Conservation (phyloP, 2,329 filamentous ascomycete genomes). For the Tolypocladium tropicale region DNA sequence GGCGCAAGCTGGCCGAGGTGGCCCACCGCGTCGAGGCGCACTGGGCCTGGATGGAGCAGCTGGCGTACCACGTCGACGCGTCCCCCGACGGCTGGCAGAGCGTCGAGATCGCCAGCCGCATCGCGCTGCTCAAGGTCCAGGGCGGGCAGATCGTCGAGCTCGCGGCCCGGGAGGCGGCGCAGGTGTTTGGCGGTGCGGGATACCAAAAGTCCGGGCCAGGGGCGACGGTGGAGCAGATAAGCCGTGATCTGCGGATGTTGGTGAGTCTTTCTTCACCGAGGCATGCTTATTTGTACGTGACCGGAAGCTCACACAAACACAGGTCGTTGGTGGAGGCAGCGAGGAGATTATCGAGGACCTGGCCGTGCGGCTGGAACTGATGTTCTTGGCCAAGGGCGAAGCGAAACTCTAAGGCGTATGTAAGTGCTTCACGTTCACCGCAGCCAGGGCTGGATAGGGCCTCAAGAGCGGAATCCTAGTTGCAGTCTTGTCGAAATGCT, state of each 20-base stretch:
- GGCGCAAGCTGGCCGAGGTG: slow-evolving; percentile 48
- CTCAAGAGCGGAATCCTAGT: no score
- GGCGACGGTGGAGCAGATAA: slow-evolving; percentile 40
- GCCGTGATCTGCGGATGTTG: slow-evolving; percentile 33
- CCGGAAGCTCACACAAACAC: neutral
- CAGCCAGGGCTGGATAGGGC: no score
- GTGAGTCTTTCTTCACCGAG: slow-evolving; percentile 14
- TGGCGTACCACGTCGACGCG: slow-evolving; percentile 41
- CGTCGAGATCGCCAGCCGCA: slow-evolving; percentile 20
- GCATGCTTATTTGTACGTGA: neutral
- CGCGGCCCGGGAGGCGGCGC: slow-evolving; percentile 41
- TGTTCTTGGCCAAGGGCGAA: slow-evolving; percentile 8
- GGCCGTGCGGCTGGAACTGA: slow-evolving; percentile 36
- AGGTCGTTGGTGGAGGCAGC: slow-evolving; percentile 44
- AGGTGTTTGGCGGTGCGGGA: slow-evolving; percentile 42
- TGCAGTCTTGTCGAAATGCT: no score
- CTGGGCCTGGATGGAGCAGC: slow-evolving; percentile 51
- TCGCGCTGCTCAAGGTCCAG: slow-evolving; percentile 33
- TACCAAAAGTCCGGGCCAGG: slow-evolving; percentile 39
- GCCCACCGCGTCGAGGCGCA: slow-evolving; percentile 50
- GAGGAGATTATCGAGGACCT: slow-evolving; percentile 45
- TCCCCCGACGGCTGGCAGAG: slow-evolving; percentile 14
- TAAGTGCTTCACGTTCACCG: no score
- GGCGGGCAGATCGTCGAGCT: slow-evolving; percentile 38
- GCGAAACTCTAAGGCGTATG: slow-evolving; percentile 8